Percentiles rank a stretch among this genome's conserved stretches.
These are phyloP conservation scores for Lactarius tabidus DNA, from an alignment of 768 basidiomycete genomes.

Conservation along the genomic window DNA sequence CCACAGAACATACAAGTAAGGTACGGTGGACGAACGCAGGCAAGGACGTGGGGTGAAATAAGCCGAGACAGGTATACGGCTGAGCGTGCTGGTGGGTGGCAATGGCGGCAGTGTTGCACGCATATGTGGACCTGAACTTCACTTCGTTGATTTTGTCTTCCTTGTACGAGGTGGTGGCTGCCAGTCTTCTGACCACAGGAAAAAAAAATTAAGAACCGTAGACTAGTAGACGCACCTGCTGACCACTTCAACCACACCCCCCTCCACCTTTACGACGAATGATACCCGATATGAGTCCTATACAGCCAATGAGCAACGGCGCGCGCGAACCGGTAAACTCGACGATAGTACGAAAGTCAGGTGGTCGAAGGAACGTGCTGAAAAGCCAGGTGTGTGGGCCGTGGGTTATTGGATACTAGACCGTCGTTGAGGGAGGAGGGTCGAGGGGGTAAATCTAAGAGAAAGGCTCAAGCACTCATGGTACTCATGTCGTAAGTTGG, in stretches of 20 bases:
- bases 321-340: background rate
- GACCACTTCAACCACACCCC: background rate
- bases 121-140: too few relatives aligned
- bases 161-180: background rate
- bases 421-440: background rate
- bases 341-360: background rate
- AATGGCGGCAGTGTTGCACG: too few relatives aligned
- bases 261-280: background rate
- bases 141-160: too few relatives aligned
- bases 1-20: too few relatives aligned
- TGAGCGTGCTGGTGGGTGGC: too few relatives aligned
- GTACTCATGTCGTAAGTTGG: too few relatives aligned
- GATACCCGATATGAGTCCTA: background rate
- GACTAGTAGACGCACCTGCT: background rate
- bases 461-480: too few relatives aligned
- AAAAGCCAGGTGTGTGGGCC: background rate
- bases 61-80: too few relatives aligned
- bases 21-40: too few relatives aligned
- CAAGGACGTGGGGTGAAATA: too few relatives aligned
- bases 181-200: background rate
- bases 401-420: background rate
- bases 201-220: too few relatives aligned
- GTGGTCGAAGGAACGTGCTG: background rate
- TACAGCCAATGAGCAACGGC: background rate
- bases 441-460: too few relatives aligned